Conservation (phyloP, 2,329 filamentous ascomycete species). For the Madurella fahalii region DNA sequence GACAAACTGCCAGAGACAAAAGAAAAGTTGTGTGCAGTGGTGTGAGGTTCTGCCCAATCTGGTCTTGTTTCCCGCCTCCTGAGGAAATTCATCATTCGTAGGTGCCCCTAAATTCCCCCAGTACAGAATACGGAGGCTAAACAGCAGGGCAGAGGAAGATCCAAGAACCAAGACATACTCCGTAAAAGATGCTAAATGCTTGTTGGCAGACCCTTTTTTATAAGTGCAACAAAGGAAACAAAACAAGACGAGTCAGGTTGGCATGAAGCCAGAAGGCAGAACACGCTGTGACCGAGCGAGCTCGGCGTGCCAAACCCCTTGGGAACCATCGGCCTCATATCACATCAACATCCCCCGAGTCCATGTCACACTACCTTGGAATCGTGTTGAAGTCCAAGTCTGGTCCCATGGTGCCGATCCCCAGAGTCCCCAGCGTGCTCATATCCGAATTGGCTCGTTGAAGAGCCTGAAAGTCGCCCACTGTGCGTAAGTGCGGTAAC, state of each 20-base stretch:
- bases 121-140: neutral
- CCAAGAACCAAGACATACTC: slow-evolving; percentile 1
- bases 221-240: slow-evolving; percentile 12
- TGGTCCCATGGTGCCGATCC: slow-evolving; percentile 34
- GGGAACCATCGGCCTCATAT: neutral
- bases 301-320: neutral
- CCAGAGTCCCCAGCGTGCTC: slow-evolving; percentile 32
- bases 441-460: slow-evolving; percentile 44
- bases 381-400: slow-evolving; percentile 41
- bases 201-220: slow-evolving; percentile 7
- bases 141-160: neutral
- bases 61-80: slow-evolving; percentile 10
- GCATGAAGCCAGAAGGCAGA: neutral
- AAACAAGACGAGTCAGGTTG: neutral
- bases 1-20: slow-evolving; percentile 3
- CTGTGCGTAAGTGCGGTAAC: slow-evolving; percentile 39
- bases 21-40: slow-evolving; percentile 4
- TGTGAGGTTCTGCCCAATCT: slow-evolving; percentile 6
- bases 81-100: slow-evolving; percentile 10
- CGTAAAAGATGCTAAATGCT: slow-evolving; percentile 11
- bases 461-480: slow-evolving; percentile 48
- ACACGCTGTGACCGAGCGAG: neutral
- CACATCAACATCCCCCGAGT: slow-evolving; percentile 4
- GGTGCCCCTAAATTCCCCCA: neutral
- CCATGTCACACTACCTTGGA: slow-evolving; percentile 29